Percentiles rank a stretch among this genome's conserved stretches.
phyloP scores from a whole-genome alignment of 768 basidiomycete genomes.

The Lactifluus pinguis region DNA sequence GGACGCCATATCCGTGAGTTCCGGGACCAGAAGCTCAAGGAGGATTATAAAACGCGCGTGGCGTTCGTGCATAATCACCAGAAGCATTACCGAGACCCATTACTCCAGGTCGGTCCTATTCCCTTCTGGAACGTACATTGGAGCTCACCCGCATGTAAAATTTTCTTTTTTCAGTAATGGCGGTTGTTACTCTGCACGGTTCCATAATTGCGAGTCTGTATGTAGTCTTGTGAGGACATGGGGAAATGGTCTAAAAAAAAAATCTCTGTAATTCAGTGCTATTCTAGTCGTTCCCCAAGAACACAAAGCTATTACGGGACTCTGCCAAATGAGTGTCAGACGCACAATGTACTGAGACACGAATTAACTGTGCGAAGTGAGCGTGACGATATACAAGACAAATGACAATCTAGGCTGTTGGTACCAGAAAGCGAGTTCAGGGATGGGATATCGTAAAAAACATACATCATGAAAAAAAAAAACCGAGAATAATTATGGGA shows the following conservation, averaged over 20 bases:
- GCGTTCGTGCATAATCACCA: slow-evolving; percentile 76
- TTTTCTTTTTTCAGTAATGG: slow-evolving; percentile 9
- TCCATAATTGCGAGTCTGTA: not conserved
- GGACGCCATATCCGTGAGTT: slow-evolving; percentile 79
- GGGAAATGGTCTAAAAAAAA: not conserved
- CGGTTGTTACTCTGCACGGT: slow-evolving; percentile 4
- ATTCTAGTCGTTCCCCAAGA: slow-evolving; percentile 14
- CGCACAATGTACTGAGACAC: slow-evolving; percentile 7
- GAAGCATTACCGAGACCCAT: slow-evolving; percentile 78
- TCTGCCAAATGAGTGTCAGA: slow-evolving; percentile 15
- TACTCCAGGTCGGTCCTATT: slow-evolving; percentile 37
- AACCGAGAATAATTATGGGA: slow-evolving; percentile 15
- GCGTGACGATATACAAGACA: slow-evolving; percentile 9
- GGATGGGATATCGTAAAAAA: slow-evolving; percentile 18
- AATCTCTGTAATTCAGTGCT: not conserved
- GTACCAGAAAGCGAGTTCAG: slow-evolving; percentile 13
- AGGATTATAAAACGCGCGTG: slow-evolving; percentile 80
- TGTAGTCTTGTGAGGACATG: not conserved
- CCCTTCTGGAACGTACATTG: not conserved
- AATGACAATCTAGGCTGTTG: slow-evolving; percentile 18
- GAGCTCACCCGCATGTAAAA: not conserved
- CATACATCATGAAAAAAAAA: slow-evolving; percentile 18
- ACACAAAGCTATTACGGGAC: slow-evolving; percentile 7
- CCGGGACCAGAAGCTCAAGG: slow-evolving; percentile 66
- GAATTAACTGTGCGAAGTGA: slow-evolving; percentile 14